A percentile compares a stretch with the other conserved stretches of the same genome.
Evolutionary conservation across 2,329 filamentous ascomycete species (phyloP).

Genomic region (Ophiostoma tasmaniense): DNA sequence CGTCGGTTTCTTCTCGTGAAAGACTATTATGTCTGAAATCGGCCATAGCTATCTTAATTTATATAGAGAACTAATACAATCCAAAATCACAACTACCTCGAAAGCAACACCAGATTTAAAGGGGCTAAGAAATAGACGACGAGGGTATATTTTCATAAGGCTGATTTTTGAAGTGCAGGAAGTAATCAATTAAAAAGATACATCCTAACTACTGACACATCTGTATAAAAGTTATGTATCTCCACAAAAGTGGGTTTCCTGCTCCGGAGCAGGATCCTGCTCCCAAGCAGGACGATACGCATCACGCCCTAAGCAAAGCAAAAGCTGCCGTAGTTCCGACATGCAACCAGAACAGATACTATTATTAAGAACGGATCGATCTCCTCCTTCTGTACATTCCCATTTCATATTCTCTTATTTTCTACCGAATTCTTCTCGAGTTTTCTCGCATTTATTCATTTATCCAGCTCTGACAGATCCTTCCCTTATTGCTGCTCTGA

Average conservation of each 20-base stretch:
- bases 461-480: neutral
- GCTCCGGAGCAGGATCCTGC: too few species aligned
- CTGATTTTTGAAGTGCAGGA: too few species aligned
- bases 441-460: neutral
- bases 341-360: too few species aligned
- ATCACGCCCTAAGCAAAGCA: too few species aligned
- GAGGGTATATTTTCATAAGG: neutral
- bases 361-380: too few species aligned
- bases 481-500: conserved; percentile 1
- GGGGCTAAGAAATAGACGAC: neutral
- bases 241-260: too few species aligned
- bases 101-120: neutral
- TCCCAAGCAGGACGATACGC: too few species aligned
- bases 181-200: too few species aligned
- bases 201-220: too few species aligned
- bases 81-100: neutral
- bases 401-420: neutral
- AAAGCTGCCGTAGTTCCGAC: too few species aligned
- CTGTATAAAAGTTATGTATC: too few species aligned
- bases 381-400: neutral
- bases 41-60: neutral
- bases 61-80: neutral
- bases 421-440: neutral
- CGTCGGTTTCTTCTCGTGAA: neutral
- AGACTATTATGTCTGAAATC: neutral